Conservation (phyloP, 2,329 filamentous ascomycete genomes). For the Diaporthe capsici region DNA sequence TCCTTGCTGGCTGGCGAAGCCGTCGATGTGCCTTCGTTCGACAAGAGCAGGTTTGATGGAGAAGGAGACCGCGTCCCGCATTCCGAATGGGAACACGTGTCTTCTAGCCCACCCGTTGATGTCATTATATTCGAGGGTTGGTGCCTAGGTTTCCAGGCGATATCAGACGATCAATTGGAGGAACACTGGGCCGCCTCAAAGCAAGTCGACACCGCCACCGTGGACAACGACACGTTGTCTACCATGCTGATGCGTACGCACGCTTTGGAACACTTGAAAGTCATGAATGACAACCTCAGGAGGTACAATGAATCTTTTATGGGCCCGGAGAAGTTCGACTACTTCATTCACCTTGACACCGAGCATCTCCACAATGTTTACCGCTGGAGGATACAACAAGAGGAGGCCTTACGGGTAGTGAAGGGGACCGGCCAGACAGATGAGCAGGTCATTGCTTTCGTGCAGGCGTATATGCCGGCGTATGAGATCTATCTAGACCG, state of each 20-base stretch:
- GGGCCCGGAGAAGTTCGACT: neutral
- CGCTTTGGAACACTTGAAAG: neutral
- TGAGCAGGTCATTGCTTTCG: slow-evolving; percentile 3
- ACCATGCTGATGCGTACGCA: slow-evolving; percentile 1
- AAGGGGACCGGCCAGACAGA: neutral
- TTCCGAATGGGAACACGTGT: slow-evolving; percentile 7
- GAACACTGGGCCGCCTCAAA: neutral
- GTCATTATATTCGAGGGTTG: neutral
- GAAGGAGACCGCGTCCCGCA: slow-evolving; percentile 2
- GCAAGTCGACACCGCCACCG: slow-evolving; percentile 7
- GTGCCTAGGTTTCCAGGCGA: neutral
- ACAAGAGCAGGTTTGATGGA: slow-evolving; percentile 18
- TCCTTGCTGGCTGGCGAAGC: slow-evolving; percentile 12
- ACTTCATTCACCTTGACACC: slow-evolving; percentile 1
- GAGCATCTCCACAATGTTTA: slow-evolving; percentile 12
- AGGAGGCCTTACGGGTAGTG: slow-evolving; percentile 4
- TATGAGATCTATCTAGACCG: slow-evolving; percentile 4
- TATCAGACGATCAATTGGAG: slow-evolving; percentile 16
- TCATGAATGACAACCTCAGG: slow-evolving; percentile 6
- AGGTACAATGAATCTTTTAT: slow-evolving; percentile 12
- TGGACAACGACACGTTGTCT: slow-evolving; percentile 12
- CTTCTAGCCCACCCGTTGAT: neutral
- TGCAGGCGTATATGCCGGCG: neutral
- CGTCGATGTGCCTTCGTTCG: slow-evolving; percentile 10
- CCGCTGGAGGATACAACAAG: slow-evolving; percentile 10